These are phyloP conservation scores for Alternaria metachromatica DNA, from an alignment of 2,329 filamentous ascomycete genomes.

Conservation along the genomic window DNA sequence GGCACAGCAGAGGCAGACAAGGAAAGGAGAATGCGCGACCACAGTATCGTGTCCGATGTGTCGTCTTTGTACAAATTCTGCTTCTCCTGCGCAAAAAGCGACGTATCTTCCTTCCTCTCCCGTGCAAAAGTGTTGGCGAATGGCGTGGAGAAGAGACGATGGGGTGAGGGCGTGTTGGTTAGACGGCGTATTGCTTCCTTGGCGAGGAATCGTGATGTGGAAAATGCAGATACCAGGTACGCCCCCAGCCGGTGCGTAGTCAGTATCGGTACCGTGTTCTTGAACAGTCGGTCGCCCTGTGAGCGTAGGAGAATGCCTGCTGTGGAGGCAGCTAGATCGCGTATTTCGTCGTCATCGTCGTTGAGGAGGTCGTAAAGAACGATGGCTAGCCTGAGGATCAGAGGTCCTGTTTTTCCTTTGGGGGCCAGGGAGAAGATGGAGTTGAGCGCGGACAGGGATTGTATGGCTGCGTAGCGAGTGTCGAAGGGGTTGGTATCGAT, in stretches of 20 bases:
- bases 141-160: background rate
- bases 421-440: constrained; percentile 26
- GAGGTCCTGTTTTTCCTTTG: constrained; percentile 11
- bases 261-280: constrained; percentile 57
- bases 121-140: constrained; percentile 36
- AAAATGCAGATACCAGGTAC: constrained; percentile 46
- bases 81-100: constrained; percentile 86
- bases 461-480: constrained; percentile 66
- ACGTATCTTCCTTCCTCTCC: constrained; percentile 60
- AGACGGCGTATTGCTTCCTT: constrained; percentile 50
- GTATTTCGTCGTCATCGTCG: constrained; percentile 91
- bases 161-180: constrained; percentile 29
- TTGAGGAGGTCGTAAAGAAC: constrained; percentile 58
- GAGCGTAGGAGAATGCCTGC: constrained; percentile 55
- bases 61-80: constrained; percentile 94
- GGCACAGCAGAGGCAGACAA: constrained; percentile 1
- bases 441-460: constrained; percentile 59
- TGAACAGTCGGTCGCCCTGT: constrained; percentile 16
- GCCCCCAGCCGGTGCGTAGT: constrained; percentile 51
- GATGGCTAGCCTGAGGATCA: constrained; percentile 49
- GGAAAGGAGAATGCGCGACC: constrained; percentile 62
- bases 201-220: constrained; percentile 41
- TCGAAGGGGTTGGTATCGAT: constrained; percentile 62
- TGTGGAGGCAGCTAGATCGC: constrained; percentile 66
- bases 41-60: constrained; percentile 73